phyloP scores from a whole-genome alignment of 768 basidiomycete species.

The Lactarius sp. region DNA sequence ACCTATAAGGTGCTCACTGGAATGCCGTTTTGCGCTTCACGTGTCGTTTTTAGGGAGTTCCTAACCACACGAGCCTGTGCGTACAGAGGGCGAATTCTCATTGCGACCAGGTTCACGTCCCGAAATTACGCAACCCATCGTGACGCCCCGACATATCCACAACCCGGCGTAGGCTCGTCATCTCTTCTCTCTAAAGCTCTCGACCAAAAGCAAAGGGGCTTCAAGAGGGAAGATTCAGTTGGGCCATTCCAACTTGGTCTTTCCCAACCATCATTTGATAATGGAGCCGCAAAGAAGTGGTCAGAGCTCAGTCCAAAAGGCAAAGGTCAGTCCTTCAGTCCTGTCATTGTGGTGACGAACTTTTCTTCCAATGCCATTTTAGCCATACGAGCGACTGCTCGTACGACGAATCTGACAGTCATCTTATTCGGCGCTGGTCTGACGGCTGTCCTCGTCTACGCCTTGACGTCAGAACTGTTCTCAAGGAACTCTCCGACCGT shows the following conservation, averaged over 20 bases:
- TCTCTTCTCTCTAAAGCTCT: conserved; percentile 60
- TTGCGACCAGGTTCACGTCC: neutral
- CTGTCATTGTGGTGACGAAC: neutral
- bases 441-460: conserved; percentile 70
- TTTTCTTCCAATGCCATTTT: conserved; percentile 5
- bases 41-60: neutral
- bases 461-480: conserved; percentile 77
- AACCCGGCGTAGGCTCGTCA: conserved; percentile 34
- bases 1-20: neutral
- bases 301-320: conserved; percentile 70
- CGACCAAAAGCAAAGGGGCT: conserved; percentile 47
- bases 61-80: neutral
- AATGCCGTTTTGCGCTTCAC: conserved; percentile 10
- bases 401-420: conserved; percentile 48
- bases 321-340: conserved; percentile 49
- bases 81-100: neutral
- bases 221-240: conserved; percentile 49
- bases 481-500: conserved; percentile 87
- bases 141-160: conserved; percentile 6
- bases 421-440: conserved; percentile 76
- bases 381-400: conserved; percentile 51
- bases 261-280: conserved; percentile 49
- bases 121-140: conserved; percentile 20
- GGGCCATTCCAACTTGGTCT: conserved; percentile 79
- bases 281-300: conserved; percentile 66